A percentile compares a stretch with the other conserved stretches of the same genome.
phyloP scores from a whole-genome alignment of 495 filamentous ascomycete species.

The Penicillium pulvis region DNA sequence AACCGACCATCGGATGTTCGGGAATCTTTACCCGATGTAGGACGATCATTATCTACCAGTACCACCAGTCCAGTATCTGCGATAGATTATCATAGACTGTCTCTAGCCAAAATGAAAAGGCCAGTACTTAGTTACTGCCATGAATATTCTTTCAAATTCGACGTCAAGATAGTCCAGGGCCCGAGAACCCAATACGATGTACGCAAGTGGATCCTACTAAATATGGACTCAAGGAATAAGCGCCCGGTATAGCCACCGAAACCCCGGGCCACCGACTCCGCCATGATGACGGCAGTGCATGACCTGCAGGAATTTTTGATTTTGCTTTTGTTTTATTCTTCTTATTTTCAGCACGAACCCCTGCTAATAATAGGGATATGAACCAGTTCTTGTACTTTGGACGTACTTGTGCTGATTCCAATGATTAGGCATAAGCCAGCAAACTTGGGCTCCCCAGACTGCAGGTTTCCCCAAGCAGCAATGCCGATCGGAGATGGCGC shows the following conservation, averaged over 20 bases:
- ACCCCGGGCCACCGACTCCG: neutral
- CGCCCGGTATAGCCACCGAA: slow-evolving; percentile 7
- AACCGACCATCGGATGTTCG: neutral
- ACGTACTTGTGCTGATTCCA: neutral
- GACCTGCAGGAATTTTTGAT: slow-evolving; percentile 1
- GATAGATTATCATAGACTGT: neutral
- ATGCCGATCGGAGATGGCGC: slow-evolving; percentile 15
- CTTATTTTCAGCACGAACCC: no score
- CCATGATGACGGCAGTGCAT: slow-evolving; percentile 1
- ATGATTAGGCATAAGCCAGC: neutral
- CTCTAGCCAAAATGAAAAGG: no score
- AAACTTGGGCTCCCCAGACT: neutral
- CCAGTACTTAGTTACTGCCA: neutral
- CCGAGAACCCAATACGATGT: neutral
- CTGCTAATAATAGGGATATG: neutral
- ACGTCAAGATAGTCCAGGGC: neutral
- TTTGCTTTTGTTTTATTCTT: no score
- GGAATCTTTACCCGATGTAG: no score
- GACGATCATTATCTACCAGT: no score
- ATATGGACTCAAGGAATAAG: slow-evolving; percentile 2
- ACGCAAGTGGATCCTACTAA: neutral
- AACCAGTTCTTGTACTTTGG: no score
- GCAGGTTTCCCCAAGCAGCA: slow-evolving; percentile 18
- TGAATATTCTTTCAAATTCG: neutral
- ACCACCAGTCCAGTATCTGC: no score